These are phyloP conservation scores for Dryadomyces quercus-mongolicae DNA, from an alignment of 2,329 filamentous ascomycete genomes.

Conservation along the genomic window DNA sequence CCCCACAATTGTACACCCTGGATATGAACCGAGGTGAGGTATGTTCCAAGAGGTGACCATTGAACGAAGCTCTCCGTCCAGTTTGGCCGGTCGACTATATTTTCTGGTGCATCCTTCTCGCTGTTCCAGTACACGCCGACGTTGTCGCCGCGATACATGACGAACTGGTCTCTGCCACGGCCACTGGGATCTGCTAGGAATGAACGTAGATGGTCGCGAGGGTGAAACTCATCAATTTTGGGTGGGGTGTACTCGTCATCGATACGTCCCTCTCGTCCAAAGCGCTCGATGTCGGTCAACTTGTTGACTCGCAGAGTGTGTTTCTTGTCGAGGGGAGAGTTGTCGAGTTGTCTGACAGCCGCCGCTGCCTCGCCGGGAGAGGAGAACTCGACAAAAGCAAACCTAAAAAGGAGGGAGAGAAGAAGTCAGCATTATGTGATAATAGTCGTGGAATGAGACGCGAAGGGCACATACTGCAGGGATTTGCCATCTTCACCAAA, in stretches of 20 bases:
- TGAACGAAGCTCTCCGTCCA: slow-evolving; percentile 98
- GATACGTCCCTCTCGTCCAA: slow-evolving; percentile 83
- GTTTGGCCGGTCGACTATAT: slow-evolving; percentile 79
- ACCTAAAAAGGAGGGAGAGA: slow-evolving; percentile 39
- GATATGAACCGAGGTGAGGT: slow-evolving; percentile 83
- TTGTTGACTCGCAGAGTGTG: slow-evolving; percentile 96
- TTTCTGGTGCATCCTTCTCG: slow-evolving; percentile 81
- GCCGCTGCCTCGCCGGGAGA: slow-evolving; percentile 80
- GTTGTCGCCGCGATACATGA: slow-evolving; percentile 82
- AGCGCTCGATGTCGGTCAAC: slow-evolving; percentile 93
- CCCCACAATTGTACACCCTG: slow-evolving; percentile 98
- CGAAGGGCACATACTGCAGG: slow-evolving; percentile 49
- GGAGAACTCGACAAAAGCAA: slow-evolving; percentile 94
- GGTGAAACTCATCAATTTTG: slow-evolving; percentile 68
- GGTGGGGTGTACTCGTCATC: slow-evolving; percentile 83
- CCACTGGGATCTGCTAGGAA: slow-evolving; percentile 73
- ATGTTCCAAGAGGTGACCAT: slow-evolving; percentile 94
- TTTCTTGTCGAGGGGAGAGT: slow-evolving; percentile 85
- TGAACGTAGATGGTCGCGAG: slow-evolving; percentile 90
- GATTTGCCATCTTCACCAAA: slow-evolving; percentile 78
- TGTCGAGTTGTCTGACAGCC: slow-evolving; percentile 79
- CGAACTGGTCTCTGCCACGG: slow-evolving; percentile 87
- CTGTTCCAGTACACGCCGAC: slow-evolving; percentile 98
- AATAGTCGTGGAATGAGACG: background rate
- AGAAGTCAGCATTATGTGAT: background rate